A percentile compares a stretch with the other conserved stretches of the same genome.
Evolutionary conservation across 176 grass and related monocot species (phyloP).

Genomic region (Hordeum marinum): DNA sequence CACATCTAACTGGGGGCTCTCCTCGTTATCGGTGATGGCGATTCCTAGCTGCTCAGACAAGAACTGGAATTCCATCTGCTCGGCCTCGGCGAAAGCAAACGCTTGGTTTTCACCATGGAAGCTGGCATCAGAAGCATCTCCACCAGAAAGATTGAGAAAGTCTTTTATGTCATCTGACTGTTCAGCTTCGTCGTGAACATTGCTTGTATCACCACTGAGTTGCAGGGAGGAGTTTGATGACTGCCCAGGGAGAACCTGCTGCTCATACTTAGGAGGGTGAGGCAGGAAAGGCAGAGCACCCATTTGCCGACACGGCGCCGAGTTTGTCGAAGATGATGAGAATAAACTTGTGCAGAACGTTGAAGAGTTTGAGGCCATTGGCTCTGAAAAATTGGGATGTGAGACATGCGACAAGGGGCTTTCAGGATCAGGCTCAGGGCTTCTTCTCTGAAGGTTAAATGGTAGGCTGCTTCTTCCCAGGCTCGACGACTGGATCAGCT

Average conservation of each 20-base stretch:
- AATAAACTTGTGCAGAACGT: slow-evolving; percentile 88
- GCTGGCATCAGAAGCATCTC: slow-evolving; percentile 64
- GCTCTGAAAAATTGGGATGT: slow-evolving; percentile 54
- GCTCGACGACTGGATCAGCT: slow-evolving; percentile 31
- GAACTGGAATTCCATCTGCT: slow-evolving; percentile 92
- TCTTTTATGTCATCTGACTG: slow-evolving; percentile 67
- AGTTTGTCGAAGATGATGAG: slow-evolving; percentile 51
- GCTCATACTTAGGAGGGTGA: slow-evolving; percentile 67
- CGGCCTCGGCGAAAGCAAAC: slow-evolving; percentile 44
- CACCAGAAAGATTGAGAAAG: slow-evolving; percentile 70
- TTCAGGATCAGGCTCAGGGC: slow-evolving; percentile 44
- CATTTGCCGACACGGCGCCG: slow-evolving; percentile 29
- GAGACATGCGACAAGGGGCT: slow-evolving; percentile 44
- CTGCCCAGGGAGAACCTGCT: slow-evolving; percentile 37
- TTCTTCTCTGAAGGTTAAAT: slow-evolving; percentile 42
- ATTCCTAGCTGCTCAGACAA: slow-evolving; percentile 93
- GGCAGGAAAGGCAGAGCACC: slow-evolving; percentile 71
- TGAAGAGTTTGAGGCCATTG: slow-evolving; percentile 65
- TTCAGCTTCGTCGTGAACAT: slow-evolving; percentile 37
- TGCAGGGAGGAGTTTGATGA: slow-evolving; percentile 43
- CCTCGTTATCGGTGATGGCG: slow-evolving; percentile 75
- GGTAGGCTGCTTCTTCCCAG: slow-evolving; percentile 33
- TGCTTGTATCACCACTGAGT: slow-evolving; percentile 26
- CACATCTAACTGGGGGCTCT: slow-evolving; percentile 78
- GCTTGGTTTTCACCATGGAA: slow-evolving; percentile 58